Base-by-base conservation (phyloP, 2,329 filamentous ascomycete species). In the Diaporthe sp. region DNA sequence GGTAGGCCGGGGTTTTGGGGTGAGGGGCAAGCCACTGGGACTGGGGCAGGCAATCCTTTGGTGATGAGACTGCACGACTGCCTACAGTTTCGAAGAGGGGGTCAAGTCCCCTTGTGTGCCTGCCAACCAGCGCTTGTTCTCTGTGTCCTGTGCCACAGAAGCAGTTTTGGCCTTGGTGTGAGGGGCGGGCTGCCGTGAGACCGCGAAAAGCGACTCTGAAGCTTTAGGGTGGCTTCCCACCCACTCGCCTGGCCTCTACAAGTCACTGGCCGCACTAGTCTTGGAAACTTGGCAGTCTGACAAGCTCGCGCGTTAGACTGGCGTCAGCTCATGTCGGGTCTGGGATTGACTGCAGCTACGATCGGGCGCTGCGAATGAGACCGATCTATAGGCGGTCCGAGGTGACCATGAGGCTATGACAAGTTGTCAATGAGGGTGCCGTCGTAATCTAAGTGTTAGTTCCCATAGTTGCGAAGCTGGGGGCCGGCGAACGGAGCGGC, bases 381-480 rank as follows among this genome's bases (percentile, higher is more conserved):
- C 33, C 45, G 45, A 28, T 52, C 45, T 38, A 35, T 52, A 38
- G n/a, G 61, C 45, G 61, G 67, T 42, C 71, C 71, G 28, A 73
- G 45, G 57, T 30, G 64, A 66, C 67, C 55, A 22, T 42, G 64
- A 70, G 38, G 71, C 55, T 61, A 57, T 33, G 55, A 47, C 64
- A 54, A 42, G 57, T 58, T 58, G 40, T 61, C 57, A 73, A 64
- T 64, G 71, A 73, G 71, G 74, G 71, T 73, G 74, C 70, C 71
- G 68, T 75, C 60, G 71, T 72, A 75, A 58, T 69, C 74, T 67
- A 69, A 60, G 74, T 52, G 52, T 45, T 66, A 42, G 52, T 33
- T 33, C 10, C 70, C 60, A 17, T 9, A 45, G 33, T 42, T 64
- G 47, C 33, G 9, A 58, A 42, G 22, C 57, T 4, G 28, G 45